phyloP scores from a whole-genome alignment of 345 rosid genomes.

The Lagerstroemia speciosa region DNA sequence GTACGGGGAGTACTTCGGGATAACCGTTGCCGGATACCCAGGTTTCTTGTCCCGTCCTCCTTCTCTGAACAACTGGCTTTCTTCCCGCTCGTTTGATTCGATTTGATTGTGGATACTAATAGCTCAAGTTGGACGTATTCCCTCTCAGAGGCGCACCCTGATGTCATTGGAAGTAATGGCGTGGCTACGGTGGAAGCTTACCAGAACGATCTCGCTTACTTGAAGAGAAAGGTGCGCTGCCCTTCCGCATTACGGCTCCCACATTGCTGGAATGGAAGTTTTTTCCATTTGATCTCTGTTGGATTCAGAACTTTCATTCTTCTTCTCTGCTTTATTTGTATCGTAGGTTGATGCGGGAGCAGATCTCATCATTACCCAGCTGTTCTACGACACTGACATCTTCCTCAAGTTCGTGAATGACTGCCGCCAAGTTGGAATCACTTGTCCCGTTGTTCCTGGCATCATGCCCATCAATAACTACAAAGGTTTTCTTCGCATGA shows the following conservation, averaged over 20 bases:
- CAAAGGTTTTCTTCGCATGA: slow-evolving; percentile 87
- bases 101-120: neutral
- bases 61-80: neutral
- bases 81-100: neutral
- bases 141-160: slow-evolving; percentile 84
- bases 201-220: slow-evolving; percentile 73
- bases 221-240: slow-evolving; percentile 64
- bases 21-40: slow-evolving; percentile 98
- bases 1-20: slow-evolving; percentile 87
- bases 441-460: slow-evolving; percentile 90
- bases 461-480: slow-evolving; percentile 95
- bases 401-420: slow-evolving; percentile 91
- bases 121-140: neutral
- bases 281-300: neutral
- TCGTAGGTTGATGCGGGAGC: slow-evolving; percentile 96
- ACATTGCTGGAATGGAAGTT: neutral
- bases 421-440: slow-evolving; percentile 84
- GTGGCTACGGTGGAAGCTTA: slow-evolving; percentile 65
- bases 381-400: slow-evolving; percentile 83
- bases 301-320: neutral
- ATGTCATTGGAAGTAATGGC: slow-evolving; percentile 62
- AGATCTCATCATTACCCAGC: slow-evolving; percentile 75
- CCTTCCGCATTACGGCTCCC: neutral
- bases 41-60: slow-evolving; percentile 26
- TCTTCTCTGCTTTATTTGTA: slow-evolving; percentile 12